phyloP scores from a whole-genome alignment of 805 yeast genomes.

The Hanseniaspora occidentalis region DNA sequence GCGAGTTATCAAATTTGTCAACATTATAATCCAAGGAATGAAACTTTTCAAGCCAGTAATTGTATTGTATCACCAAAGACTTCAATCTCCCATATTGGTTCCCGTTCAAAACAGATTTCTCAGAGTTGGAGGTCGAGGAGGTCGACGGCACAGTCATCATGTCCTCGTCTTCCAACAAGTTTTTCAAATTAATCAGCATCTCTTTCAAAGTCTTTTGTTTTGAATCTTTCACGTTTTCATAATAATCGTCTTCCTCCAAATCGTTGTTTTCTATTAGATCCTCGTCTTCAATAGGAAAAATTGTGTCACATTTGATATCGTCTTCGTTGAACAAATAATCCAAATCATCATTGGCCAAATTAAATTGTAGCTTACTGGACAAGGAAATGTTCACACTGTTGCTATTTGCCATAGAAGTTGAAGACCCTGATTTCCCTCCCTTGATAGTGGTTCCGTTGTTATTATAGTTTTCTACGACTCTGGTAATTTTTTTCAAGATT shows the following conservation, averaged over 20 bases:
- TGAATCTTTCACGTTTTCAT: background rate
- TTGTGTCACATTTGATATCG: background rate
- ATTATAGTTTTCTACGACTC: background rate
- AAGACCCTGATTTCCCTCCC: background rate
- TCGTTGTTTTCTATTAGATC: background rate
- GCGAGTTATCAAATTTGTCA: conserved; percentile 33
- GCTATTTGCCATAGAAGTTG: background rate
- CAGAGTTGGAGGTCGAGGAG: background rate
- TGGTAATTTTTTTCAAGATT: conserved; percentile 26
- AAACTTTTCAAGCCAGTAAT: conserved; percentile 19
- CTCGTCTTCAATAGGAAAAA: background rate
- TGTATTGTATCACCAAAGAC: conserved; percentile 22
- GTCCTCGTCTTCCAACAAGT: background rate
- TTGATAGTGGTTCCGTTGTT: background rate
- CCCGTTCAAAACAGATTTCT: background rate
- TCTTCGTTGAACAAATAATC: background rate
- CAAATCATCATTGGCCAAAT: background rate
- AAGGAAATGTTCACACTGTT: background rate
- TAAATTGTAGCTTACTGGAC: background rate
- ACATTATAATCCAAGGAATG: conserved; percentile 21
- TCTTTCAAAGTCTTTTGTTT: background rate
- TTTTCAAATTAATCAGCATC: background rate
- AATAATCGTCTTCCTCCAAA: background rate
- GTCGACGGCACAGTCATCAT: background rate
- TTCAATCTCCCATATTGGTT: conserved; percentile 1